Evolutionary conservation across 2,329 filamentous ascomycete species (phyloP).

Genomic region (Phialophora verrucosa): DNA sequence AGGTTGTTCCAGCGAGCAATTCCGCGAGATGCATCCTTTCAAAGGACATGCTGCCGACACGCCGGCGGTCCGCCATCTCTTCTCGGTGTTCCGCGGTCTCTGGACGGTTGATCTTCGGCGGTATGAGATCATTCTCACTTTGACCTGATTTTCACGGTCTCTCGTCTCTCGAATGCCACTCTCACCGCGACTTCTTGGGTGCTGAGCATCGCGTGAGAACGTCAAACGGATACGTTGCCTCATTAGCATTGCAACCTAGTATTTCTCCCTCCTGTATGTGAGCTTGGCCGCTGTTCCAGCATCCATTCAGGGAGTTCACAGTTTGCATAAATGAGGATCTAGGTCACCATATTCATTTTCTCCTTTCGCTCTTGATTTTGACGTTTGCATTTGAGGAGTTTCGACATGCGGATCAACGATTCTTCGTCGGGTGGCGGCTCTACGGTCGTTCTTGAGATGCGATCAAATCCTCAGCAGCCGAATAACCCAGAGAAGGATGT

Average conservation of each 20-base stretch:
- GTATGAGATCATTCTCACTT: constrained; percentile 12
- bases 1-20: constrained; percentile 5
- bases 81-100: not conserved
- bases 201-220: not conserved
- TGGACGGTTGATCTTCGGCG: constrained; percentile 13
- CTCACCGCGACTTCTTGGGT: constrained; percentile 4
- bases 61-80: constrained; percentile 14
- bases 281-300: not conserved
- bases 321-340: not conserved
- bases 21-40: not conserved
- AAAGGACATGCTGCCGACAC: not conserved
- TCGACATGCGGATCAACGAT: constrained; percentile 18
- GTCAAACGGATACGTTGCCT: constrained; percentile 1
- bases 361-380: not conserved
- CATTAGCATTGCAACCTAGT: not conserved
- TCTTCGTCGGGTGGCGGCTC: constrained; percentile 21
- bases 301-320: not conserved
- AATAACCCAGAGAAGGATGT: constrained; percentile 7
- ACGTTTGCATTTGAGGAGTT: not conserved
- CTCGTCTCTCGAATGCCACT: not conserved
- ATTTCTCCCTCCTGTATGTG: not conserved
- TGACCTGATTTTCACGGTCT: not conserved
- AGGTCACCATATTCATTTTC: not conserved
- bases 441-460: constrained; percentile 29
- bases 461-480: constrained; percentile 6